phyloP scores from a whole-genome alignment of 2,329 filamentous ascomycete species.

The Colletotrichum sp. region DNA sequence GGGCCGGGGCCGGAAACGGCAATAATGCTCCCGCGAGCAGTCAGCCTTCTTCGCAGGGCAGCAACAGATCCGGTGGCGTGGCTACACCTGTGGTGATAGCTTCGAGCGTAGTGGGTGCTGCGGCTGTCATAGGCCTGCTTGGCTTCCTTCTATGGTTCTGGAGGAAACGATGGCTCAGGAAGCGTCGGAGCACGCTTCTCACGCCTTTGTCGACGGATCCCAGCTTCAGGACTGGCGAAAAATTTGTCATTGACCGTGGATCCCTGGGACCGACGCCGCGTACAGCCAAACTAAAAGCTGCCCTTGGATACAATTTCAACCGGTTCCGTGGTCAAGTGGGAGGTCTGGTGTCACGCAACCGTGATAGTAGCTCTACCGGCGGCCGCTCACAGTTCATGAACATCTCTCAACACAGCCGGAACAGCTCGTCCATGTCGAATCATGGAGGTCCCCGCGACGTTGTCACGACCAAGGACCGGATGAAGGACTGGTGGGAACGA shows the following conservation, averaged over 20 bases:
- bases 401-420: slow-evolving; percentile 40
- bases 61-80: slow-evolving; percentile 25
- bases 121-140: slow-evolving; percentile 50
- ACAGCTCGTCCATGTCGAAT: slow-evolving; percentile 33
- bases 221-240: slow-evolving; percentile 27
- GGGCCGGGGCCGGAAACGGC: not conserved
- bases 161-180: slow-evolving; percentile 46
- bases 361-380: slow-evolving; percentile 41
- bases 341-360: slow-evolving; percentile 40
- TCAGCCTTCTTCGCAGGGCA: slow-evolving; percentile 10
- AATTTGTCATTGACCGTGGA: slow-evolving; percentile 48
- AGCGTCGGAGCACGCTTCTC: slow-evolving; percentile 52
- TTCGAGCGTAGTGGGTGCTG: slow-evolving; percentile 55
- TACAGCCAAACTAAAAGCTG: slow-evolving; percentile 44
- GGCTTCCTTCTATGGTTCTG: slow-evolving; percentile 57
- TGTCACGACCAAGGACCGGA: slow-evolving; percentile 39
- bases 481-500: slow-evolving; percentile 51
- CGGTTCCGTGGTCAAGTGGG: slow-evolving; percentile 39
- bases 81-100: slow-evolving; percentile 50
- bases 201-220: slow-evolving; percentile 49
- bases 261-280: slow-evolving; percentile 56
- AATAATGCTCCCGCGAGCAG: not conserved
- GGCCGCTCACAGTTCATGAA: slow-evolving; percentile 52
- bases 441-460: slow-evolving; percentile 20
- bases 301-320: slow-evolving; percentile 40